Evolutionary conservation across 2,329 filamentous ascomycete genomes (phyloP), one percentile per base, ranked within the genome.

Genomic region (Hypoxylon sp.): DNA sequence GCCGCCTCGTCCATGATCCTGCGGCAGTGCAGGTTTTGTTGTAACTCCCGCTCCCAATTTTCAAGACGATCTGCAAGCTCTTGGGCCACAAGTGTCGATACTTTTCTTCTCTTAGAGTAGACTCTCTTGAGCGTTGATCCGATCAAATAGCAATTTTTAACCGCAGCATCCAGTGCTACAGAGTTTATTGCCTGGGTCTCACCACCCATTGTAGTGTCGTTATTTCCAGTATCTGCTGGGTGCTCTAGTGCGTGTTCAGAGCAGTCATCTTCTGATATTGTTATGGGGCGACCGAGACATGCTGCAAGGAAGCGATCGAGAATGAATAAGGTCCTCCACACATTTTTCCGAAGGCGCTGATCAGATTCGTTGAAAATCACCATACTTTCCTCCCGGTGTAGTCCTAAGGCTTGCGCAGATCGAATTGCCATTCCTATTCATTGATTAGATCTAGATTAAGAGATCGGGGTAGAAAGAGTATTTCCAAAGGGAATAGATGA

Each of bases 291-390:
- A 4, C 90, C 90, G 1, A 92, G 79, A 1, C 87, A 88, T 24
- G 87, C 86, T 1, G 89, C 86, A 1, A 91, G 80, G 56, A 91
- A 88, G 15, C 87, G 83, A 73, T 92, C 90, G 6, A 92, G 82
- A 13, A 92, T 81, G 65, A 90, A 91, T 0, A 92, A 77, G 10
- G 87, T 89, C 62, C 86, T 85, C 89, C 89, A 92, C 2, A 91
- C 77, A 53, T 88, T 90, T 29, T 85, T 84, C 35, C 88, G 82
- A 7, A 84, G 76, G 7, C 74, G 76, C 68, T 85, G 80, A 55
- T 88, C 82, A 10, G 82, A 79, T 0, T 74, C 73, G 6, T 77
- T 78, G 73, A 89, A 89, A 15, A 88, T 82, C 11, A 82, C 77
- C 79, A 87, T 84, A 2, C 86, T 86, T 69, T 91, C 87, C 72